Conservation (phyloP, 768 basidiomycete species). For the Suillus subaureus region DNA sequence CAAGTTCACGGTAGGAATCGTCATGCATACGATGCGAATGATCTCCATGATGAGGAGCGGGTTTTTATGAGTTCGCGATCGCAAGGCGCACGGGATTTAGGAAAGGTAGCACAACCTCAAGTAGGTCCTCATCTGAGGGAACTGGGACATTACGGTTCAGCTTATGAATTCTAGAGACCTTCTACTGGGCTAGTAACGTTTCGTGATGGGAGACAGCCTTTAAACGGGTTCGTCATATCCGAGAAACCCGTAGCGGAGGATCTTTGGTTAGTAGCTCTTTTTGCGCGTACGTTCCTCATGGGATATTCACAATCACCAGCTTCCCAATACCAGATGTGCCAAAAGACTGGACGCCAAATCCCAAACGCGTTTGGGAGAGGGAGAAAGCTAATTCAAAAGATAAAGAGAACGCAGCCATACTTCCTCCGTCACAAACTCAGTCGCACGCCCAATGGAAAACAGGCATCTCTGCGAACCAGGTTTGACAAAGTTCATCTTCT, state of each 20-base stretch:
- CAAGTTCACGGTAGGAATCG: constrained; percentile 42
- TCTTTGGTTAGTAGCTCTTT: constrained; percentile 51
- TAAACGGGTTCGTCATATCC: constrained; percentile 76
- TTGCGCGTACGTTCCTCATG: not conserved
- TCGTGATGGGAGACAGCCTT: constrained; percentile 71
- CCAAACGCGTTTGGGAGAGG: constrained; percentile 70
- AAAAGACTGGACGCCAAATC: constrained; percentile 83
- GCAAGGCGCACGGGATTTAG: constrained; percentile 15
- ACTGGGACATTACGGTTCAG: constrained; percentile 6
- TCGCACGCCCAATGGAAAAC: constrained; percentile 56
- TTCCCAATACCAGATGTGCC: constrained; percentile 86
- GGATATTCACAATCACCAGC: constrained; percentile 43
- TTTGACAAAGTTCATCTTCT: constrained; percentile 36
- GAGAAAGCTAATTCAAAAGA: constrained; percentile 39
- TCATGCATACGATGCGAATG: constrained; percentile 66
- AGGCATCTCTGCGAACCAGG: constrained; percentile 73
- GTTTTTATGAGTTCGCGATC: constrained; percentile 41
- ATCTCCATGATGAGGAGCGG: constrained; percentile 65
- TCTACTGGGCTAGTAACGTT: constrained; percentile 42
- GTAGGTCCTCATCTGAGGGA: constrained; percentile 5
- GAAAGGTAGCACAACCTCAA: constrained; percentile 8
- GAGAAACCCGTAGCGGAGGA: constrained; percentile 70
- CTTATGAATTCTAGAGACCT: constrained; percentile 26
- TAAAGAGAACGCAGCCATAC: constrained; percentile 47
- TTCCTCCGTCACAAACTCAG: constrained; percentile 26